Percentiles rank a stretch among this genome's conserved stretches.
These are phyloP conservation scores for Lachancea nothofagi DNA, from an alignment of 805 yeast genomes.

Conservation along the genomic window DNA sequence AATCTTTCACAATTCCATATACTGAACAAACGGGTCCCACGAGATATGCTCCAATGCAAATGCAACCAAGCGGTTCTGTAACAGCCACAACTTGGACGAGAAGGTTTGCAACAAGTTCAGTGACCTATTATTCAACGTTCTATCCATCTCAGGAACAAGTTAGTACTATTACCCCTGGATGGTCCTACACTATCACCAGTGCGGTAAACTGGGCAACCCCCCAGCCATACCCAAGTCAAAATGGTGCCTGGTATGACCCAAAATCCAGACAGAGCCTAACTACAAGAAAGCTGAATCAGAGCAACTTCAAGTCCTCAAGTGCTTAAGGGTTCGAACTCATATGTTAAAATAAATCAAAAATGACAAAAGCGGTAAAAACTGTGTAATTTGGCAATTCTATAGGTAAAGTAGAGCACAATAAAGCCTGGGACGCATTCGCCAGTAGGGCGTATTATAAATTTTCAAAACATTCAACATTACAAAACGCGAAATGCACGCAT, in stretches of 20 bases:
- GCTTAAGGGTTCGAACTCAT: background rate
- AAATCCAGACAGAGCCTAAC: conserved; percentile 39
- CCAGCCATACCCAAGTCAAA: conserved; percentile 60
- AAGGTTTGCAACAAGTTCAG: conserved; percentile 62
- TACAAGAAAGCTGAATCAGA: conserved; percentile 26
- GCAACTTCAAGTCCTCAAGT: background rate
- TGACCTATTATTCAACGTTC: conserved; percentile 50
- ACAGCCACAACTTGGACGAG: conserved; percentile 64
- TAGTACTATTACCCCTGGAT: conserved; percentile 80
- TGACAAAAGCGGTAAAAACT: too few species aligned
- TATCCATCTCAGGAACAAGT: conserved; percentile 30
- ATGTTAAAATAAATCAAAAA: background rate
- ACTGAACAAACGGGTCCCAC: conserved; percentile 71
- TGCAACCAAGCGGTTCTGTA: conserved; percentile 70
- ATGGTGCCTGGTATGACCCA: conserved; percentile 61
- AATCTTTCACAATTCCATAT: conserved; percentile 65
- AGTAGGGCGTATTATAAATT: too few species aligned
- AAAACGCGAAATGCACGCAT: too few species aligned
- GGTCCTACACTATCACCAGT: conserved; percentile 66
- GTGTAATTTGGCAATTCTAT: background rate
- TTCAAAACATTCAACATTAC: too few species aligned
- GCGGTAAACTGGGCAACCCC: conserved; percentile 64
- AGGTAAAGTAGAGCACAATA: background rate
- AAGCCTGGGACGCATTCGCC: too few species aligned
- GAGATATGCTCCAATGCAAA: conserved; percentile 89